Evolutionary conservation across 1,284 basidiomycete genomes (phyloP).

Genomic region (Heterobasidion occidentale): DNA sequence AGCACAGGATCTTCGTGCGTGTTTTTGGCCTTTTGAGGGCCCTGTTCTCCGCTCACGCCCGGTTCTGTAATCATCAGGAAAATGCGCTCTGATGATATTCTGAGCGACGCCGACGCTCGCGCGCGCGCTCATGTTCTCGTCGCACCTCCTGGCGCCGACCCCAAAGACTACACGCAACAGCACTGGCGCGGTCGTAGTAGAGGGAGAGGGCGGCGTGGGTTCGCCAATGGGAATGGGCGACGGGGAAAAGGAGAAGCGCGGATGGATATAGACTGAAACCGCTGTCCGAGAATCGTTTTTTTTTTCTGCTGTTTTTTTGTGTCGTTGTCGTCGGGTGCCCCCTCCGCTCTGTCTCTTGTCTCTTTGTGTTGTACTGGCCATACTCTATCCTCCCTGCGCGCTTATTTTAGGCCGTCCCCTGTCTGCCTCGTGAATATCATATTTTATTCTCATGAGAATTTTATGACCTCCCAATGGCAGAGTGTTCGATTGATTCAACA

Average conservation of each 20-base stretch:
- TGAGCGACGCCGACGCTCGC: conserved; percentile 41
- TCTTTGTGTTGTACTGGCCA: too few species aligned
- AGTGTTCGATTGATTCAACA: too few species aligned
- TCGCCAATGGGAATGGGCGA: conserved; percentile 16
- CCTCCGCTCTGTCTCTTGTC: too few species aligned
- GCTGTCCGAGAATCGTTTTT: too few species aligned
- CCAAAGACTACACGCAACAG: conserved; percentile 40
- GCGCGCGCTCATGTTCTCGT: conserved; percentile 62
- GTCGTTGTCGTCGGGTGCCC: too few species aligned
- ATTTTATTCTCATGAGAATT: too few species aligned
- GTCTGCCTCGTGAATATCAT: too few species aligned
- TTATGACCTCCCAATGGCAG: too few species aligned
- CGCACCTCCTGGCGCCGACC: conserved; percentile 61
- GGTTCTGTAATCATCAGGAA: conserved; percentile 43
- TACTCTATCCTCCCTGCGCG: too few species aligned
- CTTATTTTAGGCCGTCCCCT: too few species aligned
- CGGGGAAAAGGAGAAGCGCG: conserved; percentile 22
- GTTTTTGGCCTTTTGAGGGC: neutral
- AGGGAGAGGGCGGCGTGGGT: conserved; percentile 15
- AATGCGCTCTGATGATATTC: conserved; percentile 76
- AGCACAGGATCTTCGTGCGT: conserved; percentile 56
- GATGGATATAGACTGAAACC: conserved; percentile 28
- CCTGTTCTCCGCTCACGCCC: neutral
- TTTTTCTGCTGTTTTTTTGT: too few species aligned
- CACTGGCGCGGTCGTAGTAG: conserved; percentile 21